Evolutionary conservation across 495 filamentous ascomycete genomes (phyloP).

Genomic region (Lepraria neglecta): DNA sequence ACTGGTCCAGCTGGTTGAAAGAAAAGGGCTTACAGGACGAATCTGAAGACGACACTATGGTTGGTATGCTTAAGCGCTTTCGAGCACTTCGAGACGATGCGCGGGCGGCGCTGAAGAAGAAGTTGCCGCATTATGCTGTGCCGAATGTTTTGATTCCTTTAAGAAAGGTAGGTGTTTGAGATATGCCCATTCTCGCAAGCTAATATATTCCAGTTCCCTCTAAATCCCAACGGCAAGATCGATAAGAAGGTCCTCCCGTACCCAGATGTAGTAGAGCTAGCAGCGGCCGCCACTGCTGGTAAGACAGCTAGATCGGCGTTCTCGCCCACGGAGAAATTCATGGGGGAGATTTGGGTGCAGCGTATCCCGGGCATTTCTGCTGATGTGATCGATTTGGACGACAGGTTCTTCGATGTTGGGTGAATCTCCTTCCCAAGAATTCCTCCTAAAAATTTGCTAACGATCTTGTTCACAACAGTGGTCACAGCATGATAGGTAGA

Average conservation of each 20-base stretch:
- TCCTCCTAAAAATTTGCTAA: too few species aligned
- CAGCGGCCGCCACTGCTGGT: constrained; percentile 40
- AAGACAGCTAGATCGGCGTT: constrained; percentile 38
- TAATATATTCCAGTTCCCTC: background rate
- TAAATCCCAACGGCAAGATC: constrained; percentile 68
- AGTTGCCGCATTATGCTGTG: constrained; percentile 75
- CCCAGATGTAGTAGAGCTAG: constrained; percentile 65
- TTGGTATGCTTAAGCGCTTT: constrained; percentile 57
- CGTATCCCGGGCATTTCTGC: constrained; percentile 36
- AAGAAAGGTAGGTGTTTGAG: constrained; percentile 45
- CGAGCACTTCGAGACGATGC: constrained; percentile 63
- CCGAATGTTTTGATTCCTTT: constrained; percentile 76
- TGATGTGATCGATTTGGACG: constrained; percentile 56
- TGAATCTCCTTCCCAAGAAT: background rate
- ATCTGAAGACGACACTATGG: constrained; percentile 44
- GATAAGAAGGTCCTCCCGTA: constrained; percentile 88
- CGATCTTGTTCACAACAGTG: constrained; percentile 46
- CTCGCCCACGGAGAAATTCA: constrained; percentile 58
- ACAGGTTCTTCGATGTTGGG: constrained; percentile 66
- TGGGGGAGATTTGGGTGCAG: constrained; percentile 66
- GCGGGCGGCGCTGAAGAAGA: constrained; percentile 65
- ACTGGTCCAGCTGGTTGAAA: constrained; percentile 64
- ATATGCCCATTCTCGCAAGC: background rate
- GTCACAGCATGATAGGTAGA: constrained; percentile 63
- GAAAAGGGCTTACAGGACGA: constrained; percentile 46